Evolutionary conservation across 106 monocot genomes (phyloP).

Genomic region (Allium sativum): DNA sequence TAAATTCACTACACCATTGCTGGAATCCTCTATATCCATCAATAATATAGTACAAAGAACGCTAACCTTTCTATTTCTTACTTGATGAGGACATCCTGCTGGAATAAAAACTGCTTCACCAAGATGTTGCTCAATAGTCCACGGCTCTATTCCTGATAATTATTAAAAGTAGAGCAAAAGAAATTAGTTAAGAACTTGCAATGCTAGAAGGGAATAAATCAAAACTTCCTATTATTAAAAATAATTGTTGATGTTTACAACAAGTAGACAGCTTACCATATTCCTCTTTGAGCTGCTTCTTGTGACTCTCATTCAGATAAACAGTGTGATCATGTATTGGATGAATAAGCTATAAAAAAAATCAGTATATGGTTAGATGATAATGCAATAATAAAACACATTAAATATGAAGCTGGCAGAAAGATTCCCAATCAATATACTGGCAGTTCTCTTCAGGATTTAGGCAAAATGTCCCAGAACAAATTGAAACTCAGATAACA

Average conservation of each 20-base stretch:
- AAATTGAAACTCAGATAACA: too few relatives aligned
- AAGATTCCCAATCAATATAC: too few relatives aligned
- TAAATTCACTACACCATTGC: too few relatives aligned
- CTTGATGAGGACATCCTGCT: constrained; percentile 38
- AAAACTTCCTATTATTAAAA: neutral
- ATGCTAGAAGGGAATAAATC: neutral
- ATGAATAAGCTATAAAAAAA: constrained; percentile 28
- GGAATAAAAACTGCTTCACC: constrained; percentile 42
- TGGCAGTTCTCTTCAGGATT: too few relatives aligned
- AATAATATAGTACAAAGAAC: too few relatives aligned
- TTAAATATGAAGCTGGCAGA: too few relatives aligned
- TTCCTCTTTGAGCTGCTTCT: constrained; percentile 36
- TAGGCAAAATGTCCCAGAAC: too few relatives aligned
- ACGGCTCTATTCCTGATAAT: constrained; percentile 25
- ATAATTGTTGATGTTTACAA: too few relatives aligned
- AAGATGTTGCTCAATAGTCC: constrained; percentile 36
- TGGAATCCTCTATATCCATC: too few relatives aligned
- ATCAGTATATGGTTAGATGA: neutral
- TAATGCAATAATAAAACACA: too few relatives aligned
- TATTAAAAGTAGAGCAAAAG: neutral
- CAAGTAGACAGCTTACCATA: constrained; percentile 18
- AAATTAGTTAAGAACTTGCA: neutral
- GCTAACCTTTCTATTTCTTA: constrained; percentile 27
- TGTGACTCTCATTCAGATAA: constrained; percentile 31
- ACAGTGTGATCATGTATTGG: constrained; percentile 50